phyloP scores from a whole-genome alignment of 768 basidiomycete genomes.

The Tylopilus sp. region DNA sequence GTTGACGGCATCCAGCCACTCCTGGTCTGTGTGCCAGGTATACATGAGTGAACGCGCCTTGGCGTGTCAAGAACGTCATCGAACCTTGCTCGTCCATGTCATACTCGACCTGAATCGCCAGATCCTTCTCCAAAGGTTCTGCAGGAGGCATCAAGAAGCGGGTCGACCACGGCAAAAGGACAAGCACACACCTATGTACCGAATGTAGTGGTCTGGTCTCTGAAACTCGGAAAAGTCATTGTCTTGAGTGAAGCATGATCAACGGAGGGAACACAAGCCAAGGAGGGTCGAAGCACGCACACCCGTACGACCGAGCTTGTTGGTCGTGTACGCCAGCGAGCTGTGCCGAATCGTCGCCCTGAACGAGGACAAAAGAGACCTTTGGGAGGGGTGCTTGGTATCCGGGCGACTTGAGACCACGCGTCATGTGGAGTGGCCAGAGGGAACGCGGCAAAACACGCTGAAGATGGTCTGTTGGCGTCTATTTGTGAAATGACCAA shows the following conservation, averaged over 20 bases:
- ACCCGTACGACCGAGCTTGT: constrained; percentile 68
- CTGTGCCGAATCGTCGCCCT: constrained; percentile 59
- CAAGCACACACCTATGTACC: constrained; percentile 70
- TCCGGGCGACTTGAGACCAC: constrained; percentile 35
- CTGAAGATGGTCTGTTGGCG: constrained; percentile 8
- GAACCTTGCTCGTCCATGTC: constrained; percentile 99
- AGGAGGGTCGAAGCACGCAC: constrained; percentile 40
- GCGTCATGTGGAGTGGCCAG: constrained; percentile 32
- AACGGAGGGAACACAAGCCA: not conserved
- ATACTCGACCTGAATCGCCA: constrained; percentile 93
- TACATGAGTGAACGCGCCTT: constrained; percentile 3
- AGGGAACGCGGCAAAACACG: constrained; percentile 1
- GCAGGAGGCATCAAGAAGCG: constrained; percentile 10
- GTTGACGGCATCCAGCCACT: constrained; percentile 91
- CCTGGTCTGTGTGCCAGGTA: constrained; percentile 59
- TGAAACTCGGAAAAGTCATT: constrained; percentile 69
- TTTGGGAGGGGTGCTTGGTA: constrained; percentile 50
- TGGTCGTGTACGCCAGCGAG: constrained; percentile 62
- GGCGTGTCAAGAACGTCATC: constrained; percentile 9
- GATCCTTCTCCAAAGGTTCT: constrained; percentile 92
- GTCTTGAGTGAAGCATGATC: constrained; percentile 39
- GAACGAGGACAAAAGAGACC: constrained; percentile 62
- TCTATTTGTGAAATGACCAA: constrained; percentile 6
- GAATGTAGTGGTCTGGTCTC: constrained; percentile 83
- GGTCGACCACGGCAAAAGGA: not conserved